phyloP scores from a whole-genome alignment of 2,329 filamentous ascomycete genomes.

The Zymoseptoria pseudotritici region DNA sequence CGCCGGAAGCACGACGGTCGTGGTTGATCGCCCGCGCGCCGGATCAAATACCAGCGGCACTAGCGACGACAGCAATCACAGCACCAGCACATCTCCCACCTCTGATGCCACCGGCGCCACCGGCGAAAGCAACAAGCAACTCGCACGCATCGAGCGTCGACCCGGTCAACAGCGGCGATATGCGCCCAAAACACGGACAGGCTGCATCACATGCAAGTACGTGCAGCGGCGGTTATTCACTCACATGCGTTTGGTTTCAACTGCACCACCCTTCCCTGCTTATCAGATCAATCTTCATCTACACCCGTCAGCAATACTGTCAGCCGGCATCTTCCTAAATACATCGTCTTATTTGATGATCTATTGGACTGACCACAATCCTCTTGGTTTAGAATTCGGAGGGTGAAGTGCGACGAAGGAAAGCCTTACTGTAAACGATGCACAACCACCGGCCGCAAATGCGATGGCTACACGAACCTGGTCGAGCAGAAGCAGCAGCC shows the following conservation, averaged over 20 bases:
- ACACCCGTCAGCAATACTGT: background rate
- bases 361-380: background rate
- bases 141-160: conserved; percentile 13
- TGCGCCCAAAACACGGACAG: conserved; percentile 18
- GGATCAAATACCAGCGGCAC: conserved; percentile 2
- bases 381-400: conserved; percentile 39
- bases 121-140: conserved; percentile 4
- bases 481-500: conserved; percentile 7
- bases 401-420: conserved; percentile 51
- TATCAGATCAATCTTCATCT: background rate
- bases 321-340: too few species aligned
- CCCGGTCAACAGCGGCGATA: conserved; percentile 18
- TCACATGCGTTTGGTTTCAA: background rate
- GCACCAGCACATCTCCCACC: conserved; percentile 4
- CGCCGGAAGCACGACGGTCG: conserved; percentile 5
- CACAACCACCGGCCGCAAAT: conserved; percentile 48
- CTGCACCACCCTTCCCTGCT: background rate
- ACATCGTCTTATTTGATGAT: background rate
- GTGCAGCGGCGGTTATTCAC: conserved; percentile 3
- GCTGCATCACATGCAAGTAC: conserved; percentile 20
- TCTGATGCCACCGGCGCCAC: conserved; percentile 2
- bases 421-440: conserved; percentile 49
- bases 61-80: conserved; percentile 3
- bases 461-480: conserved; percentile 45
- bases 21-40: conserved; percentile 12